These are phyloP conservation scores for Sporothrix mexicana DNA, from an alignment of 2,329 filamentous ascomycete genomes.

Conservation along the genomic window DNA sequence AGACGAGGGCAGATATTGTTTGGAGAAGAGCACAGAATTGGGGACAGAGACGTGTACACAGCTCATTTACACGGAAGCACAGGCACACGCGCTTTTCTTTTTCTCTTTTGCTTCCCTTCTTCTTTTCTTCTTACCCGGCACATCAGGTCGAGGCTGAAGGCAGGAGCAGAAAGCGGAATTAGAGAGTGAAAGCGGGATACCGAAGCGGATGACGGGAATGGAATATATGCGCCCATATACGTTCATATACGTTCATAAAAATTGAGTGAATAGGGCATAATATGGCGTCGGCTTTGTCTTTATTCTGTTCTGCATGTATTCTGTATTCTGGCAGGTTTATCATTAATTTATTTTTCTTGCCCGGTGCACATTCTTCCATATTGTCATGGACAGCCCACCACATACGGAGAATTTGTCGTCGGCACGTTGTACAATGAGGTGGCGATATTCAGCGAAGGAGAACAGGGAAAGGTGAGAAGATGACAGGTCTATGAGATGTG, in stretches of 20 bases:
- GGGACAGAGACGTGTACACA: neutral
- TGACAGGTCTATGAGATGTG: neutral
- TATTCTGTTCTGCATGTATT: no score
- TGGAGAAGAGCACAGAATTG: neutral
- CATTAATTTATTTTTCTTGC: neutral
- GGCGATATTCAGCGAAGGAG: no score
- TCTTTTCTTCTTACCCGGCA: constrained; percentile 13
- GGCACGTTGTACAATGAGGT: neutral
- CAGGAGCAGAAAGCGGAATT: neutral
- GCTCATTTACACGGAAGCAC: neutral
- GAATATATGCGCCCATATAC: no score
- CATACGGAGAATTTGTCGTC: neutral
- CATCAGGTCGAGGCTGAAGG: constrained; percentile 15
- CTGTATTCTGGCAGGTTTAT: no score
- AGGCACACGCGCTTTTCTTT: neutral
- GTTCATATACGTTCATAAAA: no score
- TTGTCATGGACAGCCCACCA: constrained; percentile 2
- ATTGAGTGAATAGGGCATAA: no score
- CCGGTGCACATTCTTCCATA: constrained; percentile 3
- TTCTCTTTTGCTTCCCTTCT: neutral
- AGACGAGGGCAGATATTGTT: neutral
- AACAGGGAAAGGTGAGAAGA: no score
- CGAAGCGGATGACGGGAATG: neutral
- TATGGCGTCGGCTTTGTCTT: no score
- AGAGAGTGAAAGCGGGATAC: neutral